phyloP scores from a whole-genome alignment of 139 green algal species.

The Closterium sp. region DNA sequence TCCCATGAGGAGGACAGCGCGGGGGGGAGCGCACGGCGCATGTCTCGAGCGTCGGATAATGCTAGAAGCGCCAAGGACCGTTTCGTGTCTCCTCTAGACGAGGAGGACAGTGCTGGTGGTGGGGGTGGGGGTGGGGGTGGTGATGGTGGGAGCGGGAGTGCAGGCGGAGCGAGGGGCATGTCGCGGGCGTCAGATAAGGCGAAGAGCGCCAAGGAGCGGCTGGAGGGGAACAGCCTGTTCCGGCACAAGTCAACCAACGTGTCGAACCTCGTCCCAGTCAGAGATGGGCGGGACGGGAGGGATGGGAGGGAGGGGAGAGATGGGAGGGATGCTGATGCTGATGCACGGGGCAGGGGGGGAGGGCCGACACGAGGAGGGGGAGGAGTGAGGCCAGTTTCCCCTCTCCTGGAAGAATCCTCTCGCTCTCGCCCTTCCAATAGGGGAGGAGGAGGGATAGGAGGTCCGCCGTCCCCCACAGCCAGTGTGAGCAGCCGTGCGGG shows the following conservation, averaged over 20 bases:
- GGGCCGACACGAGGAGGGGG: background rate
- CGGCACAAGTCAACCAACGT: background rate
- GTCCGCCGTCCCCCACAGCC: background rate
- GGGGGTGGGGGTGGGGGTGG: too few species aligned
- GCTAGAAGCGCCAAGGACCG: too few species aligned
- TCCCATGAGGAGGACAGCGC: too few species aligned
- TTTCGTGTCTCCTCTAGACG: too few species aligned
- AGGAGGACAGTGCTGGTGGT: background rate
- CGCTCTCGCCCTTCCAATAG: background rate
- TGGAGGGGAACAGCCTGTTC: background rate
- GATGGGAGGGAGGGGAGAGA: background rate
- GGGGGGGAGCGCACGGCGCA: too few species aligned
- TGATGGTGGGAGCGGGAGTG: background rate
- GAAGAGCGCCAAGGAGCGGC: background rate
- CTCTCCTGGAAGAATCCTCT: background rate
- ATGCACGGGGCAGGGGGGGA: background rate
- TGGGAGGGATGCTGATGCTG: background rate
- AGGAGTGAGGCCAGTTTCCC: background rate
- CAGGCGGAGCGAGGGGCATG: background rate
- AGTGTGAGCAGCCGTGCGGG: background rate
- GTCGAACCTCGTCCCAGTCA: background rate
- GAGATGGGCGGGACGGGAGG: background rate
- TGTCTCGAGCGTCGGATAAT: too few species aligned
- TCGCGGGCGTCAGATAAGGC: background rate
- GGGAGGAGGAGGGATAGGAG: background rate